Conservation (phyloP, 202 grass and related monocot genomes). For the Panicum hallii region DNA sequence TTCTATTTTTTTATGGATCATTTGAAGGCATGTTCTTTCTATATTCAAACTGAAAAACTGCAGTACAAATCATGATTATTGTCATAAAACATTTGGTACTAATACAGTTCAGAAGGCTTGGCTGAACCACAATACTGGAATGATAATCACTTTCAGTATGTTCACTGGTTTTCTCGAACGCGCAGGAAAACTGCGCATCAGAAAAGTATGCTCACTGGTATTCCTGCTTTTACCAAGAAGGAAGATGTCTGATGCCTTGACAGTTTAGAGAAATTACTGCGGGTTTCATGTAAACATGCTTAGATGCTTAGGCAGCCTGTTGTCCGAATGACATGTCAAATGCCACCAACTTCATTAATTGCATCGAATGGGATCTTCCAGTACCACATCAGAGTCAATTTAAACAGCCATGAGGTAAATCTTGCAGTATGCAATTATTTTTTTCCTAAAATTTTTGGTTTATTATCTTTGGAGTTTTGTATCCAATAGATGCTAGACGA, state of each 20-base stretch:
- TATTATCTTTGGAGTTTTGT: background rate
- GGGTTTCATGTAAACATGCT: background rate
- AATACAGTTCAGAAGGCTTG: constrained; percentile 9
- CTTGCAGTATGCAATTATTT: background rate
- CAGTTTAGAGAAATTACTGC: background rate
- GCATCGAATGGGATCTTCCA: constrained; percentile 8
- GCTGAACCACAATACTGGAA: background rate
- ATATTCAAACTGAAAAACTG: background rate
- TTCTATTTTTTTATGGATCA: constrained; percentile 1
- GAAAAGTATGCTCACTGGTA: background rate
- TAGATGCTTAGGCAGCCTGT: background rate
- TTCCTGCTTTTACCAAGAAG: constrained; percentile 10
- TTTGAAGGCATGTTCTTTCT: background rate
- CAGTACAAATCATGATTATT: background rate
- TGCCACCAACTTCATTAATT: background rate
- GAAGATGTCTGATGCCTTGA: background rate
- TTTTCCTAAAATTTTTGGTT: background rate
- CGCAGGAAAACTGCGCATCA: no score
- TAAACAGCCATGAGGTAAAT: constrained; percentile 32
- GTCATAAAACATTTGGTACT: background rate
- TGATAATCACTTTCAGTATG: background rate
- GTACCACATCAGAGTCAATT: background rate
- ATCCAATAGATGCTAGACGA: background rate
- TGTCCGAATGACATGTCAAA: background rate
- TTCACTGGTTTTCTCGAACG: no score